A percentile compares a stretch with the other conserved stretches of the same genome.
Evolutionary conservation across 768 basidiomycete species (phyloP).

Genomic region (Pulveroboletus ravenelii): DNA sequence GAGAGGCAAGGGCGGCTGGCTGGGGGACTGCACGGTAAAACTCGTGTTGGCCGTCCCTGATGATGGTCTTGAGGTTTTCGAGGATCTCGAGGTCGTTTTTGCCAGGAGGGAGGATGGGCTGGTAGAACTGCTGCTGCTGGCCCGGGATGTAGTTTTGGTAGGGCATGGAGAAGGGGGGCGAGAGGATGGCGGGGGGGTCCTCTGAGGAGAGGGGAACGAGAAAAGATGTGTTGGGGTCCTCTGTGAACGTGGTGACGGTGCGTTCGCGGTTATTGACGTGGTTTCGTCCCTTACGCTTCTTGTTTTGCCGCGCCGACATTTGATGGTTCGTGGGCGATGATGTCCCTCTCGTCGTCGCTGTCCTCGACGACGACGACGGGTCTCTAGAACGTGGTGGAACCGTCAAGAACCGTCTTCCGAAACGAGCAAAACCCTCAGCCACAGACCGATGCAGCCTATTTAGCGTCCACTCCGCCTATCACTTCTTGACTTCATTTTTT

Average conservation of each 20-base stretch:
- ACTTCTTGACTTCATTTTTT: neutral
- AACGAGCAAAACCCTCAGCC: slow-evolving; percentile 22
- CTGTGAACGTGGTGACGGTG: slow-evolving; percentile 63
- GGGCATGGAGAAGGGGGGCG: slow-evolving; percentile 37
- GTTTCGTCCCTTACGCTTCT: slow-evolving; percentile 56
- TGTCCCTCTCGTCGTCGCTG: neutral
- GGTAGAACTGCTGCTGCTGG: slow-evolving; percentile 25
- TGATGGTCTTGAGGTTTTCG: slow-evolving; percentile 68
- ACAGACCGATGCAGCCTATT: neutral
- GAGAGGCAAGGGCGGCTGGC: slow-evolving; percentile 56
- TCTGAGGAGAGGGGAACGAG: slow-evolving; percentile 50
- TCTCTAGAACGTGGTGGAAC: slow-evolving; percentile 25
- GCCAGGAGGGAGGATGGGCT: slow-evolving; percentile 43
- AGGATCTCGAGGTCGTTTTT: slow-evolving; percentile 68
- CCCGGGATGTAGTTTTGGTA: slow-evolving; percentile 33
- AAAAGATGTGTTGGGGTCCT: slow-evolving; percentile 52
- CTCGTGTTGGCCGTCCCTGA: slow-evolving; percentile 70
- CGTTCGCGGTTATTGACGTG: slow-evolving; percentile 55
- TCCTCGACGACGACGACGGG: neutral
- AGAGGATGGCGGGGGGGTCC: slow-evolving; percentile 45
- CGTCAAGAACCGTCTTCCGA: slow-evolving; percentile 21
- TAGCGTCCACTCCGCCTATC: neutral
- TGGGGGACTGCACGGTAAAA: slow-evolving; percentile 63
- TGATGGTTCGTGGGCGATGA: too few relatives aligned
- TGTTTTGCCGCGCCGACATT: slow-evolving; percentile 61